Conservation (phyloP, 441 rosid species). For the Metrosideros polymorpha region DNA sequence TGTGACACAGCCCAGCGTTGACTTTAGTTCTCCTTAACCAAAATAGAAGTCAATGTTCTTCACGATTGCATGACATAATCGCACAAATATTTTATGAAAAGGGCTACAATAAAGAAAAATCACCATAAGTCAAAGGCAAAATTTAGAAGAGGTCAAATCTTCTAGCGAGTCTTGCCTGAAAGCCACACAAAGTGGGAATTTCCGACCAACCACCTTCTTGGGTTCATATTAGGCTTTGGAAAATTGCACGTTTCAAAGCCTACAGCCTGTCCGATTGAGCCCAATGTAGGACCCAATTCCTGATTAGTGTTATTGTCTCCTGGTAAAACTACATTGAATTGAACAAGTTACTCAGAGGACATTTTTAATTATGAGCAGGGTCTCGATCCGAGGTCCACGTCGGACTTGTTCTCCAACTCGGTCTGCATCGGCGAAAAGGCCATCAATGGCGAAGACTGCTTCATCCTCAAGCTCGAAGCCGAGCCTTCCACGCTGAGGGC, state of each 20-base stretch:
- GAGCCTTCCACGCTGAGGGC: constrained; percentile 34
- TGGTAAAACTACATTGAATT: background rate
- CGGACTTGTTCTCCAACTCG: constrained; percentile 56
- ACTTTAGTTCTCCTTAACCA: background rate
- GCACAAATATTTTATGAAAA: background rate
- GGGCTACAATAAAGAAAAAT: too few species aligned
- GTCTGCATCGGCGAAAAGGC: constrained; percentile 47
- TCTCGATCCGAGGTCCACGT: constrained; percentile 81
- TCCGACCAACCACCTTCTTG: background rate
- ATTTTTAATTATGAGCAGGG: constrained; percentile 35
- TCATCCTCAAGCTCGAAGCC: constrained; percentile 41
- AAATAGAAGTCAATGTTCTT: background rate
- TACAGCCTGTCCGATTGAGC: background rate
- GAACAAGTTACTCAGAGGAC: background rate
- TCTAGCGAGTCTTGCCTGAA: background rate
- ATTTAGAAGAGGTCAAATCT: background rate
- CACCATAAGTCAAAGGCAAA: background rate
- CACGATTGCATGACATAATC: background rate
- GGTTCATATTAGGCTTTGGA: background rate
- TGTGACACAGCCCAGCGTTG: background rate
- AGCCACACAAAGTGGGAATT: background rate
- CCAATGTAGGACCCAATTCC: background rate
- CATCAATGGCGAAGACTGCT: constrained; percentile 42
- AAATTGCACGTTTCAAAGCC: background rate
- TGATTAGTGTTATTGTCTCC: background rate